Evolutionary conservation across 805 yeast genomes (phyloP), one percentile per base, ranked within the genome.

Genomic region (Myxozyma neotropica): DNA sequence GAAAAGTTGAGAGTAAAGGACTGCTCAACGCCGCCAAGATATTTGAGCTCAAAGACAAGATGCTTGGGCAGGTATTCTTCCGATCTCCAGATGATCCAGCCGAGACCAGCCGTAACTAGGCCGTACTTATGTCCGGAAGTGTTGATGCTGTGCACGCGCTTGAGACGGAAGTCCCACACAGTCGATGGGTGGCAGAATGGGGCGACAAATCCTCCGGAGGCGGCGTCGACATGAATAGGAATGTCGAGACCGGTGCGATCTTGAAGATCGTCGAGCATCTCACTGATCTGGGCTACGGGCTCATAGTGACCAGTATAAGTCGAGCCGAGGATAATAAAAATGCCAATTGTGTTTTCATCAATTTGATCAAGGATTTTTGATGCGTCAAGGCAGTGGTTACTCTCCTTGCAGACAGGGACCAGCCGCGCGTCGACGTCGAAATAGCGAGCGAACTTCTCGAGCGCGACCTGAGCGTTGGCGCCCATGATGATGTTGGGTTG

Each of bases 81-180:
- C 71, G 84, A 84, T 71, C 85, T 83, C 90, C 96, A 92, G 55
- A 91, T 75, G 62, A 91, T 84, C 96, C 96, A 91, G 55, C 97
- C 97, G 53, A 89, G 80, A 44, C 97, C 97, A 10, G 93, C 96
- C 26, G 95, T 83, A 31, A 92, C 87, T 51, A 91, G 78, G 36
- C 97, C 97, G 74, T 88, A 91, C 75, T 91, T 91, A 77, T 91
- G 97, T 59, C 97, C 96, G 1, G 96, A 88, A 10, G 95, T 83
- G 77, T 90, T 92, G 75, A 91, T 90, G 31, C 92, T 85, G 63
- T 81, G 83, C 48, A 91, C 97, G 61, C 96, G 80, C 26, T 83
- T 82, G 49, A 87, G 71, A 62, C 84, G 76, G 76, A 91, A 92
- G 73, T 90, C 96, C 97, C 97, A 91, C 67, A 79, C 81, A 63